Base-by-base conservation (phyloP, 2,329 filamentous ascomycete genomes). In the Huntiella abstrusa region DNA sequence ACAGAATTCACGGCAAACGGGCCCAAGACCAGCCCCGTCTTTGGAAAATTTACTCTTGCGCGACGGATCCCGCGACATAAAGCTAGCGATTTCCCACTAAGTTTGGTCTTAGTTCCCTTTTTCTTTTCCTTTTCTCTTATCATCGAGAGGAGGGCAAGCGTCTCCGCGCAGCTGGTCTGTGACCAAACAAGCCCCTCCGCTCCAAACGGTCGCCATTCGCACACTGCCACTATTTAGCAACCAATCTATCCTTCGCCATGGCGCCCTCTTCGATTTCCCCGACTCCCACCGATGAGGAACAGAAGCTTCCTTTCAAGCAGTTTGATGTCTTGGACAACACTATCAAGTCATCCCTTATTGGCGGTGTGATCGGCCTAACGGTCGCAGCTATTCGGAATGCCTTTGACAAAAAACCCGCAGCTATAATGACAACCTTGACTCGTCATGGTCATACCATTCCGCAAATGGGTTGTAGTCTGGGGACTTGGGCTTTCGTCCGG, bases 331-430 rank as follows among this genome's bases (percentile, higher is more conserved):
- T 93, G 55, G 70, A 71, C 53, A 69, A 71, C 52, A 72, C 79
- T 43, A 64, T 79, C 58, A 76, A 74, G 59, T 75, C 76, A 51
- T 73, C 71, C 36, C 57, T 77, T 52, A 63, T 84, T 55, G 77
- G 79, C 51, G 76, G 77, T 57, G 65, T 67, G 50, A 72, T 73
- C 50, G 86, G 86, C 55, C 65, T 82, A 58, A 71, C 85, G 62
- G 60, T 81, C 51, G 80, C 84, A 43, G 79, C 82, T 47, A 71
- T 93, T 53, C 83, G 87, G 67, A 96, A 93, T 68, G 84, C 86
- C 49, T 72, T 95, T 55, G 71, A 79, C 47, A 86, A 77, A 67
- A 71, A 75, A 60, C 94, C 94, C 62, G 69, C 91, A 53, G 84
- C 86, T 55, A 72, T 78, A 51, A 75, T 80, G 67, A 82, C 83